These are phyloP conservation scores for Hymenoscyphus infarciens DNA, from an alignment of 2,329 filamentous ascomycete genomes.

Conservation along the genomic window DNA sequence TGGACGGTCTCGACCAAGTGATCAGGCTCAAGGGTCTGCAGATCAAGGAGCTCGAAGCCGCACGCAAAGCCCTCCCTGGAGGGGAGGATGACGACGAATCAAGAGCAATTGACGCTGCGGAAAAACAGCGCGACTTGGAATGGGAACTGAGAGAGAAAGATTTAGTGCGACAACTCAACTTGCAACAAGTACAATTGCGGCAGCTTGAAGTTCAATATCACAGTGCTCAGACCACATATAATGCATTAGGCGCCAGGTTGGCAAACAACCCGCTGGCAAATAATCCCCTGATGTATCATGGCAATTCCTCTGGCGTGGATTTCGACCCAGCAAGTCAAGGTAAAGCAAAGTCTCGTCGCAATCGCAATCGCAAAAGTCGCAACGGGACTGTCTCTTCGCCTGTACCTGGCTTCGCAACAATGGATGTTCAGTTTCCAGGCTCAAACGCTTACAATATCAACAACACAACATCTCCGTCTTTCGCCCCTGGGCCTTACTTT, in stretches of 20 bases:
- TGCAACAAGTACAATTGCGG: conserved; percentile 23
- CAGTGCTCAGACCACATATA: conserved; percentile 20
- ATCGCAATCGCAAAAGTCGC: conserved; percentile 40
- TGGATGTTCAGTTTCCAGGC: conserved; percentile 37
- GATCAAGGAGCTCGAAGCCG: conserved; percentile 70
- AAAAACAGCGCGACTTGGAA: conserved; percentile 31
- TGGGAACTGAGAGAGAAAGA: conserved; percentile 33
- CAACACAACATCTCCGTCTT: conserved; percentile 44
- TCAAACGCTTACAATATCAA: conserved; percentile 42
- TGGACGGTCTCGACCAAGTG: conserved; percentile 61
- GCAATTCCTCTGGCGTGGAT: conserved; percentile 35
- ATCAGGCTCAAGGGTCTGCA: conserved; percentile 67
- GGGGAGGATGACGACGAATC: conserved; percentile 54
- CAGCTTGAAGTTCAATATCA: conserved; percentile 27
- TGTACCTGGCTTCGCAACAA: conserved; percentile 29
- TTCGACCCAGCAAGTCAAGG: conserved; percentile 31
- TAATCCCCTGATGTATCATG: conserved; percentile 33
- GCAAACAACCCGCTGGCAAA: conserved; percentile 26
- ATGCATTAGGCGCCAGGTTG: conserved; percentile 24
- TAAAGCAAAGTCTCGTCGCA: conserved; percentile 38
- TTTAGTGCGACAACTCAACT: conserved; percentile 26
- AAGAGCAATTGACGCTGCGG: conserved; percentile 28
- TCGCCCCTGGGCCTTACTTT: conserved; percentile 48
- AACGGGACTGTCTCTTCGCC: conserved; percentile 37
- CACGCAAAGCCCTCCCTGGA: conserved; percentile 60